These are phyloP conservation scores for Aspergillus neoniger DNA, from an alignment of 2,329 filamentous ascomycete genomes.

Conservation along the genomic window DNA sequence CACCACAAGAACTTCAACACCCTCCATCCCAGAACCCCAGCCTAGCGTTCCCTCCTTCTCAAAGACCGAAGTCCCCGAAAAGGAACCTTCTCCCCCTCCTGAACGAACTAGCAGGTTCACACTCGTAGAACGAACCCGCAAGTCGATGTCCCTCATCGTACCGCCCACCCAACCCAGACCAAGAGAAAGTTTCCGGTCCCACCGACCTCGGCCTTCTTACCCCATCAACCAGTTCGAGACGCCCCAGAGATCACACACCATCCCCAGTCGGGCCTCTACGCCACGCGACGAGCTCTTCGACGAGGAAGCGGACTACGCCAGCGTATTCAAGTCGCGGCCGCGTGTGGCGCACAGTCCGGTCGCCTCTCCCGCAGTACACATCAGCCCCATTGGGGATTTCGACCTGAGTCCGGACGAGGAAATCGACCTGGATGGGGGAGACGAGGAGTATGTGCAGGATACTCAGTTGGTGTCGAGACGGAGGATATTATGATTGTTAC, in stretches of 20 bases:
- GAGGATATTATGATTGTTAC: slow-evolving; percentile 6
- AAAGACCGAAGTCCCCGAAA: not conserved
- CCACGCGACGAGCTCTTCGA: slow-evolving; percentile 70
- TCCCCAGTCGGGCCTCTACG: slow-evolving; percentile 43
- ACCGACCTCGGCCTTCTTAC: slow-evolving; percentile 42
- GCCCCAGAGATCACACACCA: slow-evolving; percentile 39
- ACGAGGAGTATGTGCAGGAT: not conserved
- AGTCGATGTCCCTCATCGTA: slow-evolving; percentile 72
- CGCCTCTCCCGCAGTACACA: slow-evolving; percentile 42
- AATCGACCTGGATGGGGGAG: slow-evolving; percentile 21
- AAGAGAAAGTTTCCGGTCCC: slow-evolving; percentile 23
- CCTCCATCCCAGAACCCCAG: not conserved
- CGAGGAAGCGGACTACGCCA: slow-evolving; percentile 72
- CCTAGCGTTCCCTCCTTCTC: not conserved
- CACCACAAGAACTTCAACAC: not conserved
- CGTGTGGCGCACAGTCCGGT: slow-evolving; percentile 76
- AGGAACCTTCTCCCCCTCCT: not conserved
- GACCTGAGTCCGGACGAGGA: slow-evolving; percentile 22
- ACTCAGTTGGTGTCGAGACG: slow-evolving; percentile 27
- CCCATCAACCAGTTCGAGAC: slow-evolving; percentile 61
- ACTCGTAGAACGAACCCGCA: slow-evolving; percentile 75
- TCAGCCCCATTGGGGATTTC: slow-evolving; percentile 30
- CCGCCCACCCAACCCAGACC: slow-evolving; percentile 24
- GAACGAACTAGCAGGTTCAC: slow-evolving; percentile 38
- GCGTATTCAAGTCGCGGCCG: slow-evolving; percentile 81